Conservation (phyloP, 2,329 filamentous ascomycete genomes). For the Trichoderma koningiopsis region DNA sequence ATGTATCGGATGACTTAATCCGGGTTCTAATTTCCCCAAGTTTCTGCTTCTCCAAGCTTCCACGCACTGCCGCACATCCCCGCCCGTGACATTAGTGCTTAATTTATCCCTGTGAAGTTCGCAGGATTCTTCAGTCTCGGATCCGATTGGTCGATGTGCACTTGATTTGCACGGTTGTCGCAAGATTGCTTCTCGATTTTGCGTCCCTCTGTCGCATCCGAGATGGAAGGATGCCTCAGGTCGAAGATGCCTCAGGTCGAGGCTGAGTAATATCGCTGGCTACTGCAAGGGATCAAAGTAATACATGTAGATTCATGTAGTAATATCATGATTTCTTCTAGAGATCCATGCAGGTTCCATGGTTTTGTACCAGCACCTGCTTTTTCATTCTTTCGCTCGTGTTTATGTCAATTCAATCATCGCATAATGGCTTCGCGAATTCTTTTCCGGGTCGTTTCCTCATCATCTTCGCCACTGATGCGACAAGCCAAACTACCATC, state of each 20-base stretch:
- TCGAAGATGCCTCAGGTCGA: background rate
- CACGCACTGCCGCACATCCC: background rate
- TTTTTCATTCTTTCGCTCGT: background rate
- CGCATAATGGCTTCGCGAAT: slow-evolving; percentile 8
- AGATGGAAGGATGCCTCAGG: background rate
- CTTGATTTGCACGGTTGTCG: background rate
- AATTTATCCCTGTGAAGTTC: background rate
- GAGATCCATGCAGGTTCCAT: background rate
- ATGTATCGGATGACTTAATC: background rate
- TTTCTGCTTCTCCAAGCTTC: background rate
- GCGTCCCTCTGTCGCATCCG: background rate
- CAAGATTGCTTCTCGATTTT: background rate
- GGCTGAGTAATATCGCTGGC: too few relatives aligned
- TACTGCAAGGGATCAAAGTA: background rate
- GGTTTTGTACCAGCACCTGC: background rate
- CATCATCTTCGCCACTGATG: background rate
- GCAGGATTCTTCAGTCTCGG: background rate
- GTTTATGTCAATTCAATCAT: background rate
- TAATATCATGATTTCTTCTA: background rate
- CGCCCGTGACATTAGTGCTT: background rate
- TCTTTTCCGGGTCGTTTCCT: background rate
- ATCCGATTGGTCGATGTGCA: slow-evolving; percentile 7
- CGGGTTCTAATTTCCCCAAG: background rate
- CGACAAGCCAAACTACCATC: background rate
- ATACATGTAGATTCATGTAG: background rate